Conservation (phyloP, 805 yeast species). For the Candida peoriensis region DNA sequence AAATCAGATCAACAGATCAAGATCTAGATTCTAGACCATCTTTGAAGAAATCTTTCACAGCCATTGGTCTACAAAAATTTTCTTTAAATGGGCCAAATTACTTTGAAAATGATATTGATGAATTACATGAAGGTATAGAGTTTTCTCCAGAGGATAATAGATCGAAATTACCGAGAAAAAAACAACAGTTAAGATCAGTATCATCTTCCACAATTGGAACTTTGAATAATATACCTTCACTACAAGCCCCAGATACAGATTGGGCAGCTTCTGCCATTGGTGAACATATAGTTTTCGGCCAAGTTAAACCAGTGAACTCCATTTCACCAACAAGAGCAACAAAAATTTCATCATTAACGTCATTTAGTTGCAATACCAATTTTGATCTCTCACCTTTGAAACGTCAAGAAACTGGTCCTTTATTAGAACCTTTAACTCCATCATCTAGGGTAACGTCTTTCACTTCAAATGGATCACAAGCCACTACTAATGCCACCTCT, state of each 20-base stretch:
- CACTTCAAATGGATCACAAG: slow-evolving; percentile 2
- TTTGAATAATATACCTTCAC: slow-evolving; percentile 27
- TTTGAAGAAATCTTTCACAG: slow-evolving; percentile 23
- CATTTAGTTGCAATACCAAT: slow-evolving; percentile 61
- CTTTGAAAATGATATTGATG: slow-evolving; percentile 11
- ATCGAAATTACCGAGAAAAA: slow-evolving; percentile 18
- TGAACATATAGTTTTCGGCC: slow-evolving; percentile 30
- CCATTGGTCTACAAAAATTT: slow-evolving; percentile 24
- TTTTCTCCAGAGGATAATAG: not conserved
- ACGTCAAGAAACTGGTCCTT: slow-evolving; percentile 56
- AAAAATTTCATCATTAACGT: slow-evolving; percentile 41
- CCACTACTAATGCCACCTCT: not conserved
- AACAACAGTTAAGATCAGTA: slow-evolving; percentile 12
- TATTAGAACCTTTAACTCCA: slow-evolving; percentile 62
- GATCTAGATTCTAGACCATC: slow-evolving; percentile 11
- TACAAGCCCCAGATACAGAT: slow-evolving; percentile 34
- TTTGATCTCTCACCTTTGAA: slow-evolving; percentile 59
- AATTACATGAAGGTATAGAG: slow-evolving; percentile 8
- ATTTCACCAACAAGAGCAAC: slow-evolving; percentile 14
- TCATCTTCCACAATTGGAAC: slow-evolving; percentile 17
- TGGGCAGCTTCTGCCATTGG: slow-evolving; percentile 40
- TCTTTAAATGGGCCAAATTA: slow-evolving; percentile 8
- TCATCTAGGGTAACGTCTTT: slow-evolving; percentile 26
- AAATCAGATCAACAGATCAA: slow-evolving; percentile 17
- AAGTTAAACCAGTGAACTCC: slow-evolving; percentile 10